phyloP scores from a whole-genome alignment of 2,329 filamentous ascomycete species.

The Paraphoma chrysanthemicola region DNA sequence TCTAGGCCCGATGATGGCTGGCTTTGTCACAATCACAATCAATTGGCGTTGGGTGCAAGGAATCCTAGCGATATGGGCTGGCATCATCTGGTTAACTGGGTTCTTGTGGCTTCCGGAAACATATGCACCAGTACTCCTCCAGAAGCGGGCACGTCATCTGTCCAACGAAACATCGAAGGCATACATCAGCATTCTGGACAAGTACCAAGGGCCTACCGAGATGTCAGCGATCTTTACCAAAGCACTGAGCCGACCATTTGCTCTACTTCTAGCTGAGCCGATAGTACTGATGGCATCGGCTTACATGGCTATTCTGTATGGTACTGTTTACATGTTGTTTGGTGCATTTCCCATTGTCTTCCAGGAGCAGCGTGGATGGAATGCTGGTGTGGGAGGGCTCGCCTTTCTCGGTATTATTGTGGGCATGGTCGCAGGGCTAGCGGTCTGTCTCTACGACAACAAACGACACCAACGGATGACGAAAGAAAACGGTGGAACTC shows the following conservation, averaged over 20 bases:
- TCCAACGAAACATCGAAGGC: conserved; percentile 65
- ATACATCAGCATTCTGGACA: conserved; percentile 60
- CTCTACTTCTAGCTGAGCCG: conserved; percentile 28
- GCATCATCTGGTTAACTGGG: conserved; percentile 36
- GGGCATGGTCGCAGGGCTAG: conserved; percentile 19
- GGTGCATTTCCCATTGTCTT: conserved; percentile 58
- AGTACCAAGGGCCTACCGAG: conserved; percentile 36
- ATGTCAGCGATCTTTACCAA: conserved; percentile 3
- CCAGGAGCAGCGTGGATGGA: conserved; percentile 39
- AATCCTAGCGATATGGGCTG: conserved; percentile 55
- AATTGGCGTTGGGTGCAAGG: conserved; percentile 57
- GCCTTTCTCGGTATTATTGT: conserved; percentile 30
- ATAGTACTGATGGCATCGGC: conserved; percentile 25
- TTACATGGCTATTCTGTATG: conserved; percentile 48
- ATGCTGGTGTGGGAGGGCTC: conserved; percentile 48
- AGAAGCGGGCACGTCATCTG: conserved; percentile 65
- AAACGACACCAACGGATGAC: conserved; percentile 45
- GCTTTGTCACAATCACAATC: conserved; percentile 15
- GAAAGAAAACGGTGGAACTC: conserved; percentile 43
- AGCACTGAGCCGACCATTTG: conserved; percentile 33
- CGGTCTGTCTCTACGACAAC: conserved; percentile 39
- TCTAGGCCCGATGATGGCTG: conserved; percentile 52
- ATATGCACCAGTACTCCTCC: conserved; percentile 65
- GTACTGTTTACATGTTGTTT: conserved; percentile 57
- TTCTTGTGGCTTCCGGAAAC: conserved; percentile 63